Evolutionary conservation across 139 green algal species (phyloP), one percentile per base, ranked within the genome.

Genomic region (Microglena sp.): DNA sequence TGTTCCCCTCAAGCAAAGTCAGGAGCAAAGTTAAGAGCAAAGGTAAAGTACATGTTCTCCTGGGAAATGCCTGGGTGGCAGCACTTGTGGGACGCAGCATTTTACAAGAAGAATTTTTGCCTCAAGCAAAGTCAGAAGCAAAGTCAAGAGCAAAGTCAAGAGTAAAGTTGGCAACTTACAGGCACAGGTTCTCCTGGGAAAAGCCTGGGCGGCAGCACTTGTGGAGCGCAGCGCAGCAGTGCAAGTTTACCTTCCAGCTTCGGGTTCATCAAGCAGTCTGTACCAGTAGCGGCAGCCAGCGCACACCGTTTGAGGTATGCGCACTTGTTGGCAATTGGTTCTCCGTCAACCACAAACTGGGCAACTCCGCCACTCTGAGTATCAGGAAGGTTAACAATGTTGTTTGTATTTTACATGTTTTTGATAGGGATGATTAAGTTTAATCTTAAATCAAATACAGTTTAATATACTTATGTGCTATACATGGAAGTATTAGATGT

Each of bases 341-440:
- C 71, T 2, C 67, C 71, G 26, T 72, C 71, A 11, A 77, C 65
- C 24, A 77, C 71, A 40, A 66, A 77, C 58, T 67, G 64, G 15
- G 53, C 28, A 4, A 65, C 50, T 31, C 65, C 71, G 32, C 43
- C 53, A 56, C 35, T 63, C 27, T 59, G 45, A 28, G 15, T 2
- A 3, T 4, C 4, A 67, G 7, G 53, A 18, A 18, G 24, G 53
- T n/a, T n/a, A n/a, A n/a, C n/a, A n/a, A n/a, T n/a, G n/a, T n/a
- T n/a, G n/a, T n/a, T n/a, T n/a, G n/a, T n/a, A n/a, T n/a, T n/a
- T n/a, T n/a, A n/a, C n/a, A n/a, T n/a, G n/a, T n/a, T n/a, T n/a
- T n/a, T n/a, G n/a, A n/a, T n/a, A n/a, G n/a, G n/a, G n/a, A n/a
- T n/a, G n/a, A n/a, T n/a, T n/a, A n/a, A n/a, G n/a, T n/a, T n/a